Evolutionary conservation across 129 eudicot species (phyloP), one percentile per base, ranked within the genome.

Genomic region (Sambucus nigra): DNA sequence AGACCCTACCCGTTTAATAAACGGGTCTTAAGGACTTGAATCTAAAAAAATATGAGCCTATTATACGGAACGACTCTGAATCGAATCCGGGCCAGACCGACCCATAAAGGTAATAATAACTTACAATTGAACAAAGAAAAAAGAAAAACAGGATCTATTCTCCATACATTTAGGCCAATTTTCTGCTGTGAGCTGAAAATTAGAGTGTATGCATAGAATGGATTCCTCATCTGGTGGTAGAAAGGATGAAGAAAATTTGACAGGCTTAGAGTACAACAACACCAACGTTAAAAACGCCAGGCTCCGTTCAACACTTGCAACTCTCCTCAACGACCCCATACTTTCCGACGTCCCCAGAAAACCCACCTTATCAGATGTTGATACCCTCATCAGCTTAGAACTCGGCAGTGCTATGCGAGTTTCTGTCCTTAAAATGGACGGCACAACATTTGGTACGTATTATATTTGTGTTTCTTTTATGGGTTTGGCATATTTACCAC

Each of bases 401-500:
- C 98, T 91, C 17, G 95, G 98, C 50, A 91, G 95, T 41, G 98
- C 95, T 48, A 91, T 91, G 98, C 84, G 94, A 48, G 67, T 85
- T 57, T 68, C 84, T 46, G 69, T 85, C 47, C 74, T 79, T 38
- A 91, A 91, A 61, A 50, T 81, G 71, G 95, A 91, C 31, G 27
- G 55, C 42, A 78, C 83, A 25, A 66, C 87, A 29, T 72, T 91
- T 16, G 98, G 95, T 91, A 81, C 42, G n/a, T 7, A n/a, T n/a
- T n/a, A n/a, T n/a, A n/a, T n/a, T n/a, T n/a, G n/a, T n/a, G n/a
- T 56, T 18, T 24, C 7, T 40, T 25, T 58, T 26, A 21, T 61
- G 51, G 49, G 55, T 51, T 57, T 31, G 55, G 38, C 80, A 47
- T 46, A 76, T 76, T 74, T 7, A 41, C 77, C 54, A 69, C 6